Evolutionary conservation across 176 grass and related monocot genomes (phyloP).

Genomic region (Eleusine coracana): DNA sequence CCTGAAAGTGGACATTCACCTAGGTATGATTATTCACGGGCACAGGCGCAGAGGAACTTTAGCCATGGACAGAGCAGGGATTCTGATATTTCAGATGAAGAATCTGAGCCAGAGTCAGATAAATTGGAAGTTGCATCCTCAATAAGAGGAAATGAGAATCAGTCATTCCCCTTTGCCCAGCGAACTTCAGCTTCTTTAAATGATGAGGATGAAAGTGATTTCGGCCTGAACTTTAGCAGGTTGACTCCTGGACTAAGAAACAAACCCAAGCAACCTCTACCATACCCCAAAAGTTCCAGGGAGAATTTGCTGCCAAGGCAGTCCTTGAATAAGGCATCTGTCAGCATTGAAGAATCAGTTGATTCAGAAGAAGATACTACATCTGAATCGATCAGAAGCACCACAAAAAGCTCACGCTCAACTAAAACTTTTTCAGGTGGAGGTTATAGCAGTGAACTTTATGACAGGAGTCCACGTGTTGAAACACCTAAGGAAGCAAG

Average conservation of each 20-base stretch:
- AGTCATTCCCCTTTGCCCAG: constrained; percentile 22
- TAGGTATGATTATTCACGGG: constrained; percentile 30
- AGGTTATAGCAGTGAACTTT: constrained; percentile 28
- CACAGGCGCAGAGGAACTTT: not conserved
- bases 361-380: constrained; percentile 32
- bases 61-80: constrained; percentile 32
- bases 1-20: constrained; percentile 20
- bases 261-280: constrained; percentile 49
- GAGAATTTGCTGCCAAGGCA: constrained; percentile 34
- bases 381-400: constrained; percentile 19
- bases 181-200: constrained; percentile 47
- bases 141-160: constrained; percentile 42
- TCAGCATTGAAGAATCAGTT: constrained; percentile 45
- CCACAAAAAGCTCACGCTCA: constrained; percentile 37
- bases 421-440: constrained; percentile 29
- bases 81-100: constrained; percentile 45
- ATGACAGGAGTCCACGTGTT: constrained; percentile 32
- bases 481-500: constrained; percentile 36
- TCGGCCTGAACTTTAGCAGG: constrained; percentile 61
- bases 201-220: constrained; percentile 44
- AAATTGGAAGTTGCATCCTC: constrained; percentile 26
- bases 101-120: constrained; percentile 29
- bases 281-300: constrained; percentile 45
- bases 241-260: constrained; percentile 86
- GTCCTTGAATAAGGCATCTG: constrained; percentile 50